Evolutionary conservation across 352 stramenopile genomes (phyloP).

Genomic region (Pythium brassicae): DNA sequence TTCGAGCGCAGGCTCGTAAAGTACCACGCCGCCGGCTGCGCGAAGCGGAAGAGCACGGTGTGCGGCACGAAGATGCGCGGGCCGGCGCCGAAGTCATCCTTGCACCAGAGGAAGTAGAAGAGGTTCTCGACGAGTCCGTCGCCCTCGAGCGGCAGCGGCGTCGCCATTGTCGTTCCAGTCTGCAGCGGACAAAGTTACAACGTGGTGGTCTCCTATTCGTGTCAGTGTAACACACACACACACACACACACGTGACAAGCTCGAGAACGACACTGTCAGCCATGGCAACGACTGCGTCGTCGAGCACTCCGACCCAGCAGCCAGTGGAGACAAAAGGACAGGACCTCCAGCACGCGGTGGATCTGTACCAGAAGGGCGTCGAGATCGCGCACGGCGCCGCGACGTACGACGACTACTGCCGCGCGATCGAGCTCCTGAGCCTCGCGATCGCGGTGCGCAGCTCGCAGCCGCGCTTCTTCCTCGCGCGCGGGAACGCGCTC

Average conservation of each 20-base stretch:
- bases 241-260: no score
- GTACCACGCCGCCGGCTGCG: constrained; percentile 92
- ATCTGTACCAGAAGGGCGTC: constrained; percentile 74
- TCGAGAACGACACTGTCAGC: background rate
- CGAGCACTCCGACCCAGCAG: constrained; percentile 4
- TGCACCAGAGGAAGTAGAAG: constrained; percentile 88
- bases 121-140: constrained; percentile 88
- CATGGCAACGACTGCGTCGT: background rate
- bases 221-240: background rate
- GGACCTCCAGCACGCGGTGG: constrained; percentile 66
- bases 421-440: constrained; percentile 71
- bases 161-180: constrained; percentile 29
- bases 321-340: constrained; percentile 46
- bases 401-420: constrained; percentile 56
- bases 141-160: constrained; percentile 66
- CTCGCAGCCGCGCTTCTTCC: constrained; percentile 74
- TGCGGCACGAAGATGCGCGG: constrained; percentile 90
- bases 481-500: constrained; percentile 69
- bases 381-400: constrained; percentile 57
- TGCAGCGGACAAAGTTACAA: background rate
- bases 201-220: background rate
- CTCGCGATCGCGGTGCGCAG: constrained; percentile 65
- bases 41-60: constrained; percentile 92
- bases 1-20: constrained; percentile 86
- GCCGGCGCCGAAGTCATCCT: constrained; percentile 87